These are phyloP conservation scores for Magnusiomyces suaveolens DNA, from an alignment of 1,139 yeast species.

Conservation along the genomic window DNA sequence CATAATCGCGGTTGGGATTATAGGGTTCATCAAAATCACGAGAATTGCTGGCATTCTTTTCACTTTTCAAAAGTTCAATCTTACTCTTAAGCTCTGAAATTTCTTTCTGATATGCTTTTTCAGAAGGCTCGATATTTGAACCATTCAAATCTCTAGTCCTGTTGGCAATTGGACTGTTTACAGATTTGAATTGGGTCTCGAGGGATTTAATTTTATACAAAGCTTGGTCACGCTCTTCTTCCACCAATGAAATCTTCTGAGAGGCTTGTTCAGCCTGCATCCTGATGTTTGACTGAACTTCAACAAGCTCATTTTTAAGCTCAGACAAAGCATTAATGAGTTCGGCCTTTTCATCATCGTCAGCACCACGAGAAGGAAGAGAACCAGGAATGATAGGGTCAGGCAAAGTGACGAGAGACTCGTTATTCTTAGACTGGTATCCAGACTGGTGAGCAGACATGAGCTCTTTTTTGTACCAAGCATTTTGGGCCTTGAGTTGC, in stretches of 20 bases:
- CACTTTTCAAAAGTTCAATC: neutral
- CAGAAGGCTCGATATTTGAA: too few relatives aligned
- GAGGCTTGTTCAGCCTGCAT: constrained; percentile 31
- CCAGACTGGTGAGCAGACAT: constrained; percentile 23
- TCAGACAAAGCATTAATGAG: constrained; percentile 27
- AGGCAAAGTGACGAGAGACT: neutral
- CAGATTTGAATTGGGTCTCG: neutral
- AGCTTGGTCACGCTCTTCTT: constrained; percentile 22
- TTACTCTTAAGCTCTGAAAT: neutral
- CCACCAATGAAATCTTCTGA: constrained; percentile 23
- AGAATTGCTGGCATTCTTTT: neutral
- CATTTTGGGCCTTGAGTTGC: constrained; percentile 28
- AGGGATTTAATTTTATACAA: constrained; percentile 7
- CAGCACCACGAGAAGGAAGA: neutral
- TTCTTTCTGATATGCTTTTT: neutral
- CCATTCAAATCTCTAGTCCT: neutral
- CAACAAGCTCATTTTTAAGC: constrained; percentile 30
- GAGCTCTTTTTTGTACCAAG: constrained; percentile 30
- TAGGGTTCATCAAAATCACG: neutral
- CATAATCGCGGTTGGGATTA: constrained; percentile 1
- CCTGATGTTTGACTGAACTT: constrained; percentile 26
- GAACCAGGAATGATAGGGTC: neutral
- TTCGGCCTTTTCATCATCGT: neutral
- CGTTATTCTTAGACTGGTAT: neutral
- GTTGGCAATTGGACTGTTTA: neutral